Evolutionary conservation across 495 filamentous ascomycete species (phyloP).

Genomic region (Lophium mytilinum): DNA sequence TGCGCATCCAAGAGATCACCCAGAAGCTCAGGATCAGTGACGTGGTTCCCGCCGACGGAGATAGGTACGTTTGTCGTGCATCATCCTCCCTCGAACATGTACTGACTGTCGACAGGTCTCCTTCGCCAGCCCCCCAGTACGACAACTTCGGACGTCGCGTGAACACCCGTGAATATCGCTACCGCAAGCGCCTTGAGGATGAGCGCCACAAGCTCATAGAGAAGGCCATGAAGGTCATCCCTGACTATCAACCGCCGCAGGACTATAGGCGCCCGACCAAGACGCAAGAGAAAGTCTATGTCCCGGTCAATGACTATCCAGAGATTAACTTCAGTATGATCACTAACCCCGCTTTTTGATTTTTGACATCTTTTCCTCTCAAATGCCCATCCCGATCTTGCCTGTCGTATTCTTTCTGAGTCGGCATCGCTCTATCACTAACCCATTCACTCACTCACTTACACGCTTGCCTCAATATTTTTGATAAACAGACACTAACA

Average conservation of each 20-base stretch:
- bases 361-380: constrained; percentile 32
- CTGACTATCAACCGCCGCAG: constrained; percentile 94
- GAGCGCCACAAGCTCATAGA: constrained; percentile 97
- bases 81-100: no score
- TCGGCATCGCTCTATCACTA: constrained; percentile 36
- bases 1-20: constrained; percentile 97
- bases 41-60: constrained; percentile 88
- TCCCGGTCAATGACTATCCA: constrained; percentile 99
- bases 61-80: constrained; percentile 55
- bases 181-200: constrained; percentile 94
- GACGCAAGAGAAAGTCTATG: constrained; percentile 99
- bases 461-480: constrained; percentile 29
- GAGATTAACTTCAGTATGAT: constrained; percentile 99
- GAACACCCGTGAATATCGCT: constrained; percentile 95
- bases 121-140: constrained; percentile 92
- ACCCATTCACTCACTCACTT: constrained; percentile 41
- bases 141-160: constrained; percentile 98
- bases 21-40: constrained; percentile 98
- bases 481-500: constrained; percentile 67
- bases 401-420: constrained; percentile 21
- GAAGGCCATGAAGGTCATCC: constrained; percentile 96
- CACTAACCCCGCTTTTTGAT: constrained; percentile 38
- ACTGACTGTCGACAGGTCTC: constrained; percentile 53
- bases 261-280: constrained; percentile 97
- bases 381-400: constrained; percentile 42